These are phyloP conservation scores for Stipa capillata DNA, from an alignment of 176 grass and related monocot genomes.

Conservation along the genomic window DNA sequence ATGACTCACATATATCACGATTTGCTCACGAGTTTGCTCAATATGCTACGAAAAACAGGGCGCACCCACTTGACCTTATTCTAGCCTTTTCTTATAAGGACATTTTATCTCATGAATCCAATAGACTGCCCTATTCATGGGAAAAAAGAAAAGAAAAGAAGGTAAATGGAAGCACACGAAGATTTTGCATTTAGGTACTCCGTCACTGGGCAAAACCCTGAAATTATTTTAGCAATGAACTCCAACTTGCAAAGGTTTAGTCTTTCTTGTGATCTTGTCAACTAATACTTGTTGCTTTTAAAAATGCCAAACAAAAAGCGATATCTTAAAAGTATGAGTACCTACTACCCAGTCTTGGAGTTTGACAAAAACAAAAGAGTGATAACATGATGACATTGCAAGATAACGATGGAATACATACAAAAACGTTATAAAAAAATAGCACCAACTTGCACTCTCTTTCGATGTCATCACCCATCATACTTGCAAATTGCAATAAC, in stretches of 20 bases:
- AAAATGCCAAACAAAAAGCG: slow-evolving; percentile 1
- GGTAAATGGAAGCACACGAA: slow-evolving; percentile 17
- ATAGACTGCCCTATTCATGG: background rate
- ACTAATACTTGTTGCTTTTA: background rate
- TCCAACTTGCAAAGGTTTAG: background rate
- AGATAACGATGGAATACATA: slow-evolving; percentile 38
- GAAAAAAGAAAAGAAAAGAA: background rate
- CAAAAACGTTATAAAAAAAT: background rate
- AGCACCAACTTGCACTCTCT: slow-evolving; percentile 31
- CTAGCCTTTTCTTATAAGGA: background rate
- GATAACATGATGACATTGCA: slow-evolving; percentile 32
- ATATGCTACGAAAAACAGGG: too few species aligned
- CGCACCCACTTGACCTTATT: too few species aligned
- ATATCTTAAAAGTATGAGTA: slow-evolving; percentile 17
- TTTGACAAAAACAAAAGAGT: slow-evolving; percentile 18
- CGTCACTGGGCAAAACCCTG: background rate
- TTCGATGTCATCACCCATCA: slow-evolving; percentile 30
- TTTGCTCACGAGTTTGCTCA: too few species aligned
- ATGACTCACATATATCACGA: too few species aligned
- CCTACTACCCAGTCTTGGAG: slow-evolving; percentile 17
- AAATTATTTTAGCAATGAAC: background rate
- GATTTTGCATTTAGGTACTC: background rate
- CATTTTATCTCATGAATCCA: background rate
- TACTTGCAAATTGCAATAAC: slow-evolving; percentile 27
- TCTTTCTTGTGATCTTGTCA: background rate